A percentile compares a stretch with the other conserved stretches of the same genome.
phyloP scores from a whole-genome alignment of 1,284 basidiomycete genomes.

The Trichosporon sp. region DNA sequence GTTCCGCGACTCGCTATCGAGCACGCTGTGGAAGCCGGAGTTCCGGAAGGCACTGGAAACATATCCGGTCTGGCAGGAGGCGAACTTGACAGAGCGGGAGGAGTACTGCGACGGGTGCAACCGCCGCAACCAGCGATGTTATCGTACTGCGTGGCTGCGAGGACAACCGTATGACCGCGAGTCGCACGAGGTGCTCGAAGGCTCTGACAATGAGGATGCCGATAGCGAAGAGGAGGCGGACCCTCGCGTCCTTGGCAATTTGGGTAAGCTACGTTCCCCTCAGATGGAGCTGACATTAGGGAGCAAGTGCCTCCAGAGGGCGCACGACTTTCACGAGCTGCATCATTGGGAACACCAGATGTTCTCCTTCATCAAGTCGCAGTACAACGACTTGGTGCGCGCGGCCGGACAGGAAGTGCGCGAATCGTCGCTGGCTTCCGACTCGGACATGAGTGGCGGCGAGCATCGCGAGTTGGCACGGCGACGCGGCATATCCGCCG shows the following conservation, averaged over 20 bases:
- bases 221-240: not conserved
- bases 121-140: slow-evolving; percentile 23
- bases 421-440: slow-evolving; percentile 14
- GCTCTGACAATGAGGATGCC: not conserved
- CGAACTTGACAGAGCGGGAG: slow-evolving; percentile 11
- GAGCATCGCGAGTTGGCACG: slow-evolving; percentile 17
- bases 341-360: slow-evolving; percentile 49
- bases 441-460: slow-evolving; percentile 35
- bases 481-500: slow-evolving; percentile 17
- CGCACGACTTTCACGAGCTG: slow-evolving; percentile 44
- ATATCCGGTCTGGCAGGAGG: slow-evolving; percentile 60
- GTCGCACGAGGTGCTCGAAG: slow-evolving; percentile 15
- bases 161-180: slow-evolving; percentile 19
- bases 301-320: slow-evolving; percentile 17
- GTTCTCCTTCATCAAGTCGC: slow-evolving; percentile 35
- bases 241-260: slow-evolving; percentile 8
- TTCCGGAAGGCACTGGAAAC: slow-evolving; percentile 68
- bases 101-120: slow-evolving; percentile 25
- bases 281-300: not conserved
- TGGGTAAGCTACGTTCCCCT: not conserved
- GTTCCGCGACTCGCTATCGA: slow-evolving; percentile 9
- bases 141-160: not conserved
- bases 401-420: slow-evolving; percentile 26
- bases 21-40: slow-evolving; percentile 67
- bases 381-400: slow-evolving; percentile 43